These are phyloP conservation scores for Puccinia triticina DNA, from an alignment of 1,284 basidiomycete genomes.

Conservation along the genomic window DNA sequence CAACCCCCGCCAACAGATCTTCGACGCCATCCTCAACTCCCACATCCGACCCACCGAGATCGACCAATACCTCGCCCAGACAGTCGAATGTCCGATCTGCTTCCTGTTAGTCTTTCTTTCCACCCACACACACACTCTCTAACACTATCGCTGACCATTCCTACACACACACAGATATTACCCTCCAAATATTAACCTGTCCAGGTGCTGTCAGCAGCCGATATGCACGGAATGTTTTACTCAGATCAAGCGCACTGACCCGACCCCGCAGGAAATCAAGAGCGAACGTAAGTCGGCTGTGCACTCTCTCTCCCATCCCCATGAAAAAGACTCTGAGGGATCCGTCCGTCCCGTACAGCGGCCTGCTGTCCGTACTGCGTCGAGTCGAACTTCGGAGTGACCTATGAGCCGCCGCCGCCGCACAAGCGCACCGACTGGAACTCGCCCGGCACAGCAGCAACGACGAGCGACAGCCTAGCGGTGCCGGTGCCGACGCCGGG, in stretches of 20 bases:
- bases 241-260: constrained; percentile 94
- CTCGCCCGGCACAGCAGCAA: constrained; percentile 38
- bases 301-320: constrained; percentile 61
- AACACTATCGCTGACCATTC: constrained; percentile 36
- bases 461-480: not conserved
- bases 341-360: no score
- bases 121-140: constrained; percentile 53
- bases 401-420: constrained; percentile 83
- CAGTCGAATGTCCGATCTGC: constrained; percentile 98
- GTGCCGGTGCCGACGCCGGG: not conserved
- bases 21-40: constrained; percentile 41
- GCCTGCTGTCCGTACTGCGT: constrained; percentile 96
- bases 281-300: constrained; percentile 62
- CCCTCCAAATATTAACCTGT: constrained; percentile 91
- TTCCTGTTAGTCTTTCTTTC: constrained; percentile 76
- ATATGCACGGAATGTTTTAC: constrained; percentile 99
- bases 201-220: constrained; percentile 94
- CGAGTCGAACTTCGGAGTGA: constrained; percentile 91
- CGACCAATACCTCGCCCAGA: constrained; percentile 73
- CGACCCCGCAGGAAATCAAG: constrained; percentile 65
- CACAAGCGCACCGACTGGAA: constrained; percentile 72
- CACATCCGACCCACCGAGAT: constrained; percentile 44
- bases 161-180: constrained; percentile 70
- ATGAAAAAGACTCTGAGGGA: no score
- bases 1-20: constrained; percentile 54